Evolutionary conservation across 75 land plant species (phyloP).

Genomic region (Picea sitchensis): DNA sequence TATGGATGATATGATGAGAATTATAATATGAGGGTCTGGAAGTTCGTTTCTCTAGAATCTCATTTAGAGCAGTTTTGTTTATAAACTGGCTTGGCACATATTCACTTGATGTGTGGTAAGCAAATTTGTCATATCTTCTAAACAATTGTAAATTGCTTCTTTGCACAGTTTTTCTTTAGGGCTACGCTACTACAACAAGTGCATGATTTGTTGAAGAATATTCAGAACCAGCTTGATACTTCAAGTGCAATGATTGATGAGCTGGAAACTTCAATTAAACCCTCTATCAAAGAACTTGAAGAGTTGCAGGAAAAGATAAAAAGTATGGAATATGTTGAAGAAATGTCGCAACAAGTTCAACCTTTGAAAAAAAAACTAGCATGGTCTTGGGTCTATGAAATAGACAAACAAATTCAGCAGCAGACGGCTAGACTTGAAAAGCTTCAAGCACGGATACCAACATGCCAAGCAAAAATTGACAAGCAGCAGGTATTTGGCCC

Average conservation of each 20-base stretch:
- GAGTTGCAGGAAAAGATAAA: slow-evolving; percentile 63
- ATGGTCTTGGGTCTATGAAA: slow-evolving; percentile 80
- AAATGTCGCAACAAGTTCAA: slow-evolving; percentile 50
- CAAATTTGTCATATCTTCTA: not conserved
- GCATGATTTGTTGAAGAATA: slow-evolving; percentile 51
- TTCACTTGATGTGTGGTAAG: not conserved
- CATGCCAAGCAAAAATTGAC: slow-evolving; percentile 58
- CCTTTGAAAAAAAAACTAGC: slow-evolving; percentile 69
- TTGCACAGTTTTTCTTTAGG: slow-evolving; percentile 75
- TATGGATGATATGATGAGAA: not conserved
- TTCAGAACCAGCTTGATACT: slow-evolving; percentile 28
- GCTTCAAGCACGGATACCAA: slow-evolving; percentile 47
- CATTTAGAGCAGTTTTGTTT: not conserved
- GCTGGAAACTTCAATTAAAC: slow-evolving; percentile 56
- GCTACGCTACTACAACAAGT: slow-evolving; percentile 94
- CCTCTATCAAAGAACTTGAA: slow-evolving; percentile 47
- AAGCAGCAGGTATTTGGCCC: slow-evolving; percentile 17
- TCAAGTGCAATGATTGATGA: slow-evolving; percentile 47
- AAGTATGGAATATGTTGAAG: slow-evolving; percentile 78
- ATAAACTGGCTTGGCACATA: not conserved
- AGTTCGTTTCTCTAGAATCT: not conserved
- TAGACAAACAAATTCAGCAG: slow-evolving; percentile 37
- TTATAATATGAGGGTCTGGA: not conserved
- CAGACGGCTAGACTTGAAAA: slow-evolving; percentile 40
- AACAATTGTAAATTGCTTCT: not conserved